Percentiles rank a stretch among this genome's conserved stretches.
Evolutionary conservation across 1,284 basidiomycete genomes (phyloP).

Genomic region (Irpex sp.): DNA sequence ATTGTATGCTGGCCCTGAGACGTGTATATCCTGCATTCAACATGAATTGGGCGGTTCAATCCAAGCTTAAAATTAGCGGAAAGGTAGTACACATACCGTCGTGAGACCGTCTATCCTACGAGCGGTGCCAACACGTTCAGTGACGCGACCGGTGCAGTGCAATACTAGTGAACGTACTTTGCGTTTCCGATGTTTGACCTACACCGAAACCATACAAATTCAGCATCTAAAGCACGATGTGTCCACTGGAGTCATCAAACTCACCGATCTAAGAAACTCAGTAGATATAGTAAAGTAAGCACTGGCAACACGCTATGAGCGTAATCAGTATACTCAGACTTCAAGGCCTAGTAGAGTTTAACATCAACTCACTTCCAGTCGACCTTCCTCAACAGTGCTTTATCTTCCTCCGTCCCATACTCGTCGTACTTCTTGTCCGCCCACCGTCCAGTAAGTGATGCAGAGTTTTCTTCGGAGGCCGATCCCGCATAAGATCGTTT

Average conservation of each 20-base stretch:
- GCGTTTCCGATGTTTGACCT: slow-evolving; percentile 69
- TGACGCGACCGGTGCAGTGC: background rate
- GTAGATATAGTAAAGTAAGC: slow-evolving; percentile 57
- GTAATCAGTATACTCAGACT: background rate
- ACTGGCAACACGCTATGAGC: slow-evolving; percentile 39
- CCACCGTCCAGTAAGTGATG: no score
- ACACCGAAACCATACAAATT: background rate
- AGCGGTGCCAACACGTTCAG: background rate
- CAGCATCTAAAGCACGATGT: background rate
- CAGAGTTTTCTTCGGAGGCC: background rate
- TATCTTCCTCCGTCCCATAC: background rate
- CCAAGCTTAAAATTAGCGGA: background rate
- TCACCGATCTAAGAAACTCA: slow-evolving; percentile 59
- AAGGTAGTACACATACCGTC: background rate
- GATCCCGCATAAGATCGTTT: background rate
- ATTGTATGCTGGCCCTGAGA: slow-evolving; percentile 51
- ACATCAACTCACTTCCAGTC: background rate
- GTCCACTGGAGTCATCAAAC: background rate
- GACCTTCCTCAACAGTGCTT: background rate
- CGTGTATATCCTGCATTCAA: background rate
- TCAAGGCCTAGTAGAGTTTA: background rate
- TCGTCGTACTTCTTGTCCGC: background rate
- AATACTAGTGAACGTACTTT: slow-evolving; percentile 35
- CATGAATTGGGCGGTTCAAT: background rate
- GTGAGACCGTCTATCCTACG: slow-evolving; percentile 21